Evolutionary conservation across 2,329 filamentous ascomycete genomes (phyloP), one percentile per base, ranked within the genome.

Genomic region (Sodiomyces alkalinus): DNA sequence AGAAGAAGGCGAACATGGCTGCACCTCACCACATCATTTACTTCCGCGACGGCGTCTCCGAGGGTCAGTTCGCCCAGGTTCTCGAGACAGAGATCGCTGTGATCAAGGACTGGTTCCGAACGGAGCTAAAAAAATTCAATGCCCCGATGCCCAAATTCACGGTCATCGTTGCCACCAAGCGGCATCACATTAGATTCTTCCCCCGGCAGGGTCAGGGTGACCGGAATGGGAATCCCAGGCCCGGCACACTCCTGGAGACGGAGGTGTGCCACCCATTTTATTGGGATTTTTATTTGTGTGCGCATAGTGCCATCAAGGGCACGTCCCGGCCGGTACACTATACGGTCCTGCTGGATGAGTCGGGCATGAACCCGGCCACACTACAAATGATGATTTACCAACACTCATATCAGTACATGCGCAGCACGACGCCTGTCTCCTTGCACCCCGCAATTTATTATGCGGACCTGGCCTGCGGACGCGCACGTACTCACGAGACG

Each of bases 311-410:
- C 1, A 85, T 98, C 39, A 90, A 98, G 53, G 90, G 90, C 15
- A 98, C 90, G 1, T 79, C 90, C 12, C 74, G 90, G 2, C 90
- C 90, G 0, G 83, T 92, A 0, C 83, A 92, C 43, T 98, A 98
- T 51, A 79, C 87, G 36, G 78, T 94, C 10, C 73, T 98, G 14
- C 48, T 79, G 26, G 90, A 98, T 46, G 85, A 96, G 49, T 70
- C 76, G 29, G 59, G 66, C 2, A 66, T 81, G 42, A 50, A 62
- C 1, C 62, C 76, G 0, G 73, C 80, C 22, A 64, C 76, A 3
- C 60, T 98, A 0, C 80, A 93, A 44, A 75, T 76, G 31, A 79
- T 96, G 68, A 78, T 96, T 14, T 96, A 96, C 43, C 79, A 93
- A 40, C 85, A 94, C 37, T 92, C 79, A 24, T 98, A 93, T 52